These are phyloP conservation scores for Coemansia sp. DNA, from an alignment of 192 early-diverging fungal species.

Conservation along the genomic window DNA sequence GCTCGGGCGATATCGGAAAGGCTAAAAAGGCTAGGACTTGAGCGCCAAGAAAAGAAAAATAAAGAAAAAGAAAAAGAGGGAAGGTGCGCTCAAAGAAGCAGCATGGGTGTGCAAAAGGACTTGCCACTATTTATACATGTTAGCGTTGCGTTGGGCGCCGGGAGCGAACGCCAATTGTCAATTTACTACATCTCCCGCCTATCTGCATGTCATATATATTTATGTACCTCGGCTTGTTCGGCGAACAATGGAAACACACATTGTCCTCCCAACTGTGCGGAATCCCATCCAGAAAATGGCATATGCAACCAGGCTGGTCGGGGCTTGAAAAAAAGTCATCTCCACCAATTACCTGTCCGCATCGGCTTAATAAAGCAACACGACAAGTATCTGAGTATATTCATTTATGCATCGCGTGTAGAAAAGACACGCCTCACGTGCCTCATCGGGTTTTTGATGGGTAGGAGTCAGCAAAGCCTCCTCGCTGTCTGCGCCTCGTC, in stretches of 20 bases:
- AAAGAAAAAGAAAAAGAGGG: neutral
- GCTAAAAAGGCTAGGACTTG: neutral
- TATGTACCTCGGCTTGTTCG: neutral
- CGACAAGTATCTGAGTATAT: conserved; percentile 2
- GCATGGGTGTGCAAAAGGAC: neutral
- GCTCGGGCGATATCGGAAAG: neutral
- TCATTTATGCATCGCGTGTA: conserved; percentile 5
- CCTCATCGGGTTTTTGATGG: neutral
- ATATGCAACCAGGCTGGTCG: neutral
- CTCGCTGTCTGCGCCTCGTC: neutral
- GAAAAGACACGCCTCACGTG: conserved; percentile 2
- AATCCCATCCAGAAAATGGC: neutral
- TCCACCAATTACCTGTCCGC: neutral
- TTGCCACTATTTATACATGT: conserved; percentile 3
- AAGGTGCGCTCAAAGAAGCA: neutral
- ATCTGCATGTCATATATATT: neutral
- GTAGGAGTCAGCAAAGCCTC: neutral
- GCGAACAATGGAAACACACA: neutral
- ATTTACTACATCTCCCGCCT: conserved; percentile 1
- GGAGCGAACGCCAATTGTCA: neutral
- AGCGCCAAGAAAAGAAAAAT: neutral
- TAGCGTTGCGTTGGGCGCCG: too few species aligned
- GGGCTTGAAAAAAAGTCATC: neutral
- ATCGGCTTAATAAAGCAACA: neutral
- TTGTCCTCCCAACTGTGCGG: neutral